Percentiles rank a stretch among this genome's conserved stretches.
phyloP scores from a whole-genome alignment of 305 asterid species.

The Fraxinus platypoda region DNA sequence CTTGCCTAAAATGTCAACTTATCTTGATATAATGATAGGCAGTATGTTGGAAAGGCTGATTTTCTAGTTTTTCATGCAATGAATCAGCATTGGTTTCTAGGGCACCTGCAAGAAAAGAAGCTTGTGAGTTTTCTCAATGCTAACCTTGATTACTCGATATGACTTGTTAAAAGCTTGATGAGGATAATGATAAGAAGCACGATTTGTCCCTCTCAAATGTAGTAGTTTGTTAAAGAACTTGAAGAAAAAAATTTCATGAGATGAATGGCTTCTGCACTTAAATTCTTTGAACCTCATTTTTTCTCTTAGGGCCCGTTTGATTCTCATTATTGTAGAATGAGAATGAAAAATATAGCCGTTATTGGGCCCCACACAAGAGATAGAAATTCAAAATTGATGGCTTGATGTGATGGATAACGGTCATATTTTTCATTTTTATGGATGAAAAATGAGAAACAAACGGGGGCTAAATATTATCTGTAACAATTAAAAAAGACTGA shows the following conservation, averaged over 20 bases:
- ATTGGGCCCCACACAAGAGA: too few species aligned
- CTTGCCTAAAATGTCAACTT: background rate
- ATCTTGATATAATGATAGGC: constrained; percentile 45
- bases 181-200: background rate
- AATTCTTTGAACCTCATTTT: background rate
- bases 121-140: constrained; percentile 60
- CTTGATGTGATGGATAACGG: too few species aligned
- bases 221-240: background rate
- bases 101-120: constrained; percentile 96
- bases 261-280: background rate
- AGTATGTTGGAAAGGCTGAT: constrained; percentile 94
- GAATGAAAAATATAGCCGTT: too few species aligned
- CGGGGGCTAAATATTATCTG: too few species aligned
- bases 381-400: too few species aligned
- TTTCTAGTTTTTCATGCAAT: constrained; percentile 93
- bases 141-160: background rate
- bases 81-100: constrained; percentile 97
- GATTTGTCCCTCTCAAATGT: too few species aligned
- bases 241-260: background rate
- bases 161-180: background rate
- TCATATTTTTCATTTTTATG: too few species aligned
- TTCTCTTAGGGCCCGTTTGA: too few species aligned
- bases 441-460: too few species aligned
- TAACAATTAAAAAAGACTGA: too few species aligned
- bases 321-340: too few species aligned